phyloP scores from a whole-genome alignment of 768 basidiomycete genomes.

The Auricularia heimuer region DNA sequence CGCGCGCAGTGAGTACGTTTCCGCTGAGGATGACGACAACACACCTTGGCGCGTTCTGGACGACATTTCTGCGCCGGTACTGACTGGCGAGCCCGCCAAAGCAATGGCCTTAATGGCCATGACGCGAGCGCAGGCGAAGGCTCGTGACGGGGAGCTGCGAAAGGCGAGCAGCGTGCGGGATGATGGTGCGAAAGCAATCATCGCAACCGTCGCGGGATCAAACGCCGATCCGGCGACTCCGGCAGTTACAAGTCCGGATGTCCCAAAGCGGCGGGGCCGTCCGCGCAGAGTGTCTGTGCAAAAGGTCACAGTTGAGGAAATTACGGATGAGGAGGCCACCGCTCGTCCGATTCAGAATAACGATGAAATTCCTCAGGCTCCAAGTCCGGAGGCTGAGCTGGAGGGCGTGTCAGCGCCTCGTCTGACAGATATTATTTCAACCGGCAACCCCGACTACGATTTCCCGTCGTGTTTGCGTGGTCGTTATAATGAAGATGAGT shows the following conservation, averaged over 20 bases:
- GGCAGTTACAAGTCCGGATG: not conserved
- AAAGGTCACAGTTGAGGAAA: not conserved
- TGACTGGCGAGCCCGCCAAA: not conserved
- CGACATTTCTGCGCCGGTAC: not conserved
- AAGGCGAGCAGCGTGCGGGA: no score
- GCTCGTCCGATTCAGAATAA: not conserved
- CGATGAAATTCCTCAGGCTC: not conserved
- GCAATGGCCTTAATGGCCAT: not conserved
- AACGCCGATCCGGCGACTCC: not conserved
- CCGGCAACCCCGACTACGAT: conserved; percentile 7
- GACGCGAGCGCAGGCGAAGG: not conserved
- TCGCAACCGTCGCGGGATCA: not conserved
- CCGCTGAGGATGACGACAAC: not conserved
- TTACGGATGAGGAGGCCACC: no score
- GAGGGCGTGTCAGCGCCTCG: not conserved
- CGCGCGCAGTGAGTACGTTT: not conserved
- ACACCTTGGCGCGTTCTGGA: not conserved
- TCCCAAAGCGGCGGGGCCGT: not conserved
- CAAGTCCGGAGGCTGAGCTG: not conserved
- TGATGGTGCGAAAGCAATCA: no score
- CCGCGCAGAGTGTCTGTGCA: not conserved
- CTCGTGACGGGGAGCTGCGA: no score
- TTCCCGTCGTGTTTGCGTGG: conserved; percentile 10
- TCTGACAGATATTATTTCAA: conserved; percentile 3
- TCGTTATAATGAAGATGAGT: conserved; percentile 13